phyloP scores from a whole-genome alignment of 805 yeast species.

The Candida nemodendra region DNA sequence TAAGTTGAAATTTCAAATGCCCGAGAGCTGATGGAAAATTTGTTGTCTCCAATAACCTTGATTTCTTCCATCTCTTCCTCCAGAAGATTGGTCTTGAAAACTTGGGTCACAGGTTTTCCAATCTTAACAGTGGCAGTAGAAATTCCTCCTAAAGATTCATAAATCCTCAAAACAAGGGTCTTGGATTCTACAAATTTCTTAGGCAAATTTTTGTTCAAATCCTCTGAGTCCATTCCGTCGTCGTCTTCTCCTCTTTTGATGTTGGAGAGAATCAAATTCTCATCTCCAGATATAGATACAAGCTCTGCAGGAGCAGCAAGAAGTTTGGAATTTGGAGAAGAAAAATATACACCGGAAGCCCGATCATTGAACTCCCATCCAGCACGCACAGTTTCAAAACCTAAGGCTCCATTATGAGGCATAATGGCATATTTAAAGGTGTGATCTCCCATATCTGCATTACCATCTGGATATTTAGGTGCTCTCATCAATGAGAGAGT shows the following conservation, averaged over 20 bases:
- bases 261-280: conserved; percentile 66
- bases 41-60: conserved; percentile 24
- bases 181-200: conserved; percentile 44
- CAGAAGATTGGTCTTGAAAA: conserved; percentile 56
- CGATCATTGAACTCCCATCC: conserved; percentile 79
- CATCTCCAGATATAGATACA: conserved; percentile 44
- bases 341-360: conserved; percentile 18
- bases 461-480: conserved; percentile 91
- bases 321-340: conserved; percentile 5
- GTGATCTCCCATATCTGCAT: conserved; percentile 92
- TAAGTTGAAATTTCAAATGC: conserved; percentile 79
- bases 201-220: conserved; percentile 32
- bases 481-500: conserved; percentile 83
- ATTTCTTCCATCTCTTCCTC: conserved; percentile 50
- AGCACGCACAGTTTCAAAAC: conserved; percentile 62
- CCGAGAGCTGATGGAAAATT: conserved; percentile 46
- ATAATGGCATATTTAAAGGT: conserved; percentile 76
- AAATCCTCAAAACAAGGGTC: conserved; percentile 68
- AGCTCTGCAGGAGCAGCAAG: conserved; percentile 11
- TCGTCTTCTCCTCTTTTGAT: conserved; percentile 90
- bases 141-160: conserved; percentile 86
- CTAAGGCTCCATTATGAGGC: conserved; percentile 75
- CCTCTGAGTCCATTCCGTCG: conserved; percentile 34
- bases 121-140: conserved; percentile 52
- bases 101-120: conserved; percentile 43